Base-by-base conservation (phyloP, 306 rosid species). In the Fragaria vesca region DNA sequence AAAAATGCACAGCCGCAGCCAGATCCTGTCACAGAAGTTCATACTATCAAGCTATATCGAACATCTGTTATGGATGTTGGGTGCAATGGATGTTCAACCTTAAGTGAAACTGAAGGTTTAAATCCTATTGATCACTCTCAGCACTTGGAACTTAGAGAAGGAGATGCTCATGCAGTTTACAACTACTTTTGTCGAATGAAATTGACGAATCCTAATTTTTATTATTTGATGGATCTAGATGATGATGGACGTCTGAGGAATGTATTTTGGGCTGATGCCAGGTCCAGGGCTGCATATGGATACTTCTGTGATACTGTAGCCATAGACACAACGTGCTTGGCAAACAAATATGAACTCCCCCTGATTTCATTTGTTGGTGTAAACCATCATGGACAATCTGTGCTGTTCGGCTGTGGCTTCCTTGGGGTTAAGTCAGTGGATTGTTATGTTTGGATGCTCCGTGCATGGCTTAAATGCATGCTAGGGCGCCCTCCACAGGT, bases 131-230 rank as follows among this genome's bases (percentile, higher is more conserved):
- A 89, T 80, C 79, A 65, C 73, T 82, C 85, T 17, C 88, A 87
- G 67, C 84, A 84, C 82, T 84, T 91, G 89, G 89, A 90, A 81
- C 93, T 90, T 61, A 84, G 79, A 76, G 97, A 91, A 81, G 97
- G 97, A 69, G 97, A 91, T 85, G 82, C 86, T 78, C 79, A 79
- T 82, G 90, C 94, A 62, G 85, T 91, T 45, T 90, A 91, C 79
- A 91, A 90, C 82, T 90, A 85, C 79, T 88, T 91, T 78, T 90
- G 93, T 74, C 88, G 97, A 26, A 90, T 92, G 94, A 87, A 92
- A 75, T 66, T 92, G 87, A 90, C 86, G 0, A 75, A 83, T 82
- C 93, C 93, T 26, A 86, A 87, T 83, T 92, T 88, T 83, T 88
- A 90, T 85, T 92, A 90, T 85, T 76, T 87, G 85, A 81, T 88